phyloP scores from a whole-genome alignment of 1,139 yeast species.

The Protomyces macrosporus region DNA sequence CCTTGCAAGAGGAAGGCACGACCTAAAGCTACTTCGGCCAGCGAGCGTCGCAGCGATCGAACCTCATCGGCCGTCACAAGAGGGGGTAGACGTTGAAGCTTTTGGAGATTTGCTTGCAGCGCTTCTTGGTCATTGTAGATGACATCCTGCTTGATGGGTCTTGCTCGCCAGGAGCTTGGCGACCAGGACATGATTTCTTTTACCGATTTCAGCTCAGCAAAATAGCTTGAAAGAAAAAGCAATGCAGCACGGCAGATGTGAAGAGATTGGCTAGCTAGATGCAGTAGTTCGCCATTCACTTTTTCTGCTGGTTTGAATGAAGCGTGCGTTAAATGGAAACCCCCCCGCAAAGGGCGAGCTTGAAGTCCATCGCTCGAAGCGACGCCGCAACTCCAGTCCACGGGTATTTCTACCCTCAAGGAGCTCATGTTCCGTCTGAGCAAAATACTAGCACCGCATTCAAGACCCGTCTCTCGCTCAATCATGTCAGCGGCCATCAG shows the following conservation, averaged over 20 bases:
- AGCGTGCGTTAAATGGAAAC: no score
- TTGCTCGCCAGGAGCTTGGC: slow-evolving; percentile 44
- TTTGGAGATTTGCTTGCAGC: slow-evolving; percentile 42
- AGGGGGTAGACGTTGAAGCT: slow-evolving; percentile 44
- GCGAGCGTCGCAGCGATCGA: slow-evolving; percentile 35
- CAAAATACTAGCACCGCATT: not conserved
- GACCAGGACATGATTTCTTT: slow-evolving; percentile 36
- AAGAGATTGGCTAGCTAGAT: no score
- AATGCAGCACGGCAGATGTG: no score
- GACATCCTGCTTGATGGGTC: slow-evolving; percentile 45
- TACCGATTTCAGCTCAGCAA: no score
- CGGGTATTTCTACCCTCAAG: no score
- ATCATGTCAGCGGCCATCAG: not conserved
- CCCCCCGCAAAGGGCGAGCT: no score
- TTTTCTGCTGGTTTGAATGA: no score
- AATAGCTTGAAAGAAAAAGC: not conserved
- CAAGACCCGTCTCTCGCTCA: not conserved
- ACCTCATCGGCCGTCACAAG: slow-evolving; percentile 42
- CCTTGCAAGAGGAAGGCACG: slow-evolving; percentile 46
- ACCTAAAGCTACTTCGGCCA: slow-evolving; percentile 44
- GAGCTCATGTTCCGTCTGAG: not conserved
- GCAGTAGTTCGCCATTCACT: no score
- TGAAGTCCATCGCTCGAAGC: no score
- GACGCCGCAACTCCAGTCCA: no score
- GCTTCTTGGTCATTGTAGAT: slow-evolving; percentile 41